These are phyloP conservation scores for Fabrea salina DNA, from an alignment of 169 alveolate genomes.

Conservation along the genomic window DNA sequence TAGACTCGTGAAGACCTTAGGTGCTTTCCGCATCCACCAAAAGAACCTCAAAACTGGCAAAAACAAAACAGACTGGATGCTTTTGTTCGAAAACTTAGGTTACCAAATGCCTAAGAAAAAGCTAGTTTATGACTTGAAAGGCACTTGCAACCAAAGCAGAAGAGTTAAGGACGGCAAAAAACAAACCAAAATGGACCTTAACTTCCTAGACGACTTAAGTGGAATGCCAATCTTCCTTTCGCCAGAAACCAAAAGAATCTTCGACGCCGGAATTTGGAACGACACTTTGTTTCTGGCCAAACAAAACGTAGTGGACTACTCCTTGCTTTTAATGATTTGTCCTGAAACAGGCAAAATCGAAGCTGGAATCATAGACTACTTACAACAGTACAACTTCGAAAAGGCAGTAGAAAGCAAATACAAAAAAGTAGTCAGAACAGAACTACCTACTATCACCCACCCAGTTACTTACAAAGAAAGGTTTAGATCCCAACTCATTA, in stretches of 20 bases:
- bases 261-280: slow-evolving; percentile 58
- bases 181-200: slow-evolving; percentile 57
- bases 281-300: slow-evolving; percentile 60
- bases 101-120: slow-evolving; percentile 37
- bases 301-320: slow-evolving; percentile 64
- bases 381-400: slow-evolving; percentile 66
- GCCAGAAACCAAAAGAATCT: slow-evolving; percentile 36
- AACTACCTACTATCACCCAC: slow-evolving; percentile 63
- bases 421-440: slow-evolving; percentile 50
- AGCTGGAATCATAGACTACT: slow-evolving; percentile 73
- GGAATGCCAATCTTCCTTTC: slow-evolving; percentile 56
- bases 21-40: slow-evolving; percentile 60
- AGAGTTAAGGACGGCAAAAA: slow-evolving; percentile 22
- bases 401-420: slow-evolving; percentile 57
- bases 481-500: slow-evolving; percentile 44
- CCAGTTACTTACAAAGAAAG: slow-evolving; percentile 67
- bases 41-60: slow-evolving; percentile 37
- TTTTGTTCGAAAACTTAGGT: slow-evolving; percentile 64
- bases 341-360: slow-evolving; percentile 40
- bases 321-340: slow-evolving; percentile 53
- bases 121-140: slow-evolving; percentile 68
- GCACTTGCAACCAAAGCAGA: slow-evolving; percentile 54
- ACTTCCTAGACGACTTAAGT: slow-evolving; percentile 57
- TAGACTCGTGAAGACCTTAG: slow-evolving; percentile 70
- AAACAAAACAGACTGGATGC: slow-evolving; percentile 35